Base-by-base conservation (phyloP, 2,329 filamentous ascomycete species). In the Pseudocercospora vitis region DNA sequence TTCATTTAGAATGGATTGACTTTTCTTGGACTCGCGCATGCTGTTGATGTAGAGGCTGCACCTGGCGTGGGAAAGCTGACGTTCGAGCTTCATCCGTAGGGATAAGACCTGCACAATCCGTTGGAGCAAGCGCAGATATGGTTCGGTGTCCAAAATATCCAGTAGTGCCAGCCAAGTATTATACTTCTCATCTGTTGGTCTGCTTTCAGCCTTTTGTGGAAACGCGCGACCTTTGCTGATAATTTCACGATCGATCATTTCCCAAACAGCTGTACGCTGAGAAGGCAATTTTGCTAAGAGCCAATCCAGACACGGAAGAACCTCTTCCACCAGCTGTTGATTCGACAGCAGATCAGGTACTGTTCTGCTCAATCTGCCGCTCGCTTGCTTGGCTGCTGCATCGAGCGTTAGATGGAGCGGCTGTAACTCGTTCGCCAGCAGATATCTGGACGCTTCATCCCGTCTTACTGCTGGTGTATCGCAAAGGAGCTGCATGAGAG, bases 201-300 rank as follows among this genome's bases (percentile, higher is more conserved):
- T 49, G 33, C 32, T 56, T 24, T 57, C 53, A 18, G 24, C 35
- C 26, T 42, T 52, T 26, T 55, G 35, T 2, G 57, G 55, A 39
- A 45, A 56, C 12, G 53, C 53, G 33, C 48, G 52, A 9, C 60
- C 60, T 51, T 55, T 58, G 51, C 55, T 60, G 46, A 60, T 52
- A 23, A 62, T 37, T 2, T 58, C 53, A 14, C 44, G 44, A 40
- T 62, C 52, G 16, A 58, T 31, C 57, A 57, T 56, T 24, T 47
- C 53, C 53, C 47, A 61, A 14, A 53, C 14, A 16, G 53, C 54
- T 6, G 32, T 12, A 7, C 58, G 48, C 23, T 50, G 39, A 2
- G 51, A 14, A 5, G 56, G 52, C 7, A 57, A 14, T 21, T 35
- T 47, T 7, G 23, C 31, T 0, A 62, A 26, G 3, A 62, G 56